Evolutionary conservation across 768 basidiomycete species (phyloP).

Genomic region (Xerocomus brunneocitrinus): DNA sequence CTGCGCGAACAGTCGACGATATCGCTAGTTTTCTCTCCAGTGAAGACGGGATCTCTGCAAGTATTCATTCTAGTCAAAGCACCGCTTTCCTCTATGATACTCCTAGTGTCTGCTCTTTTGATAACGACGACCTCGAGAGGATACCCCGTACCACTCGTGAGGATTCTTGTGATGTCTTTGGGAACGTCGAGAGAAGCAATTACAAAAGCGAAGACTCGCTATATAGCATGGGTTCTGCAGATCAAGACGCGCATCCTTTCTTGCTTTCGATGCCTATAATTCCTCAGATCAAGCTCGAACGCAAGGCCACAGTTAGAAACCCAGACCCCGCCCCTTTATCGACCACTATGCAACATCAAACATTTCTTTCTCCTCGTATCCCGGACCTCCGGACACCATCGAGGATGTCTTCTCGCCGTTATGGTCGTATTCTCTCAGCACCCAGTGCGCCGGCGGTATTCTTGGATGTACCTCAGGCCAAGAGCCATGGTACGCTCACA

Average conservation of each 20-base stretch:
- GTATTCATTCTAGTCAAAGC: constrained; percentile 1
- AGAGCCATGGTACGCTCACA: not conserved
- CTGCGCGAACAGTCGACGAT: constrained; percentile 9
- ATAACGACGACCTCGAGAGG: not conserved
- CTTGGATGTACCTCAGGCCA: not conserved
- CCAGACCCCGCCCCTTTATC: not conserved
- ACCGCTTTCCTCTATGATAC: not conserved
- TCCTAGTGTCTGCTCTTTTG: not conserved
- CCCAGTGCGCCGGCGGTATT: not conserved
- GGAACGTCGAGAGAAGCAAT: not conserved
- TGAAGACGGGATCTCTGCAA: not conserved
- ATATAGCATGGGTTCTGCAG: constrained; percentile 25
- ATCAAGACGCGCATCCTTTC: constrained; percentile 18
- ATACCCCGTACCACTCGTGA: not conserved
- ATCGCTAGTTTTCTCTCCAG: constrained; percentile 3
- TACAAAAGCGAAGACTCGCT: constrained; percentile 17
- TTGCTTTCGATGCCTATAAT: constrained; percentile 28
- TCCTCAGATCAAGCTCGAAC: constrained; percentile 25
- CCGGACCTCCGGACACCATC: constrained; percentile 9
- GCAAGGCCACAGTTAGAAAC: constrained; percentile 22
- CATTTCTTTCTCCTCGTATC: constrained; percentile 21
- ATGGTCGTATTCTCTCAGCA: constrained; percentile 5
- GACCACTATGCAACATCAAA: not conserved
- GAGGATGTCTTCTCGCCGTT: constrained; percentile 16
- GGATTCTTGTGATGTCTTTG: not conserved